These are phyloP conservation scores for Lasiosphaeriaceae sp. DNA, from an alignment of 495 filamentous ascomycete species.

Conservation along the genomic window DNA sequence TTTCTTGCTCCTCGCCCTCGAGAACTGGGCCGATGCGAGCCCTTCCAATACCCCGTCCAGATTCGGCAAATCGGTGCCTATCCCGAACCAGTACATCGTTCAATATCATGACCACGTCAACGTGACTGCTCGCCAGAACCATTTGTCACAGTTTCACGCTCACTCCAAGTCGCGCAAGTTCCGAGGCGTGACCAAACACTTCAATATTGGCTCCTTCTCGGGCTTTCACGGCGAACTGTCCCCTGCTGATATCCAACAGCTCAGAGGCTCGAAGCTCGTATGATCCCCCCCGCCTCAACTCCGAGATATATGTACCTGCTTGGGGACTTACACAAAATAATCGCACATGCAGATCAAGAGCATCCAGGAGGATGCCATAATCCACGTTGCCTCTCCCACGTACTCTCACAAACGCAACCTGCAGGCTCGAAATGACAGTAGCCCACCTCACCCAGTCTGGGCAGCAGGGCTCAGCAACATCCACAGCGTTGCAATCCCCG, in stretches of 20 bases:
- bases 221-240: conserved; percentile 9
- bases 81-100: conserved; percentile 15
- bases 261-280: conserved; percentile 4
- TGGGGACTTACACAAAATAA: too few relatives aligned
- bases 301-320: too few relatives aligned
- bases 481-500: conserved; percentile 1
- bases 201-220: conserved; percentile 8
- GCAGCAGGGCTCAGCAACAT: not conserved
- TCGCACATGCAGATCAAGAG: conserved; percentile 15
- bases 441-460: too few relatives aligned
- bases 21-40: not conserved
- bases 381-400: conserved; percentile 1
- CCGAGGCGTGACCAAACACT: conserved; percentile 2
- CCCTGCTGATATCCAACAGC: not conserved
- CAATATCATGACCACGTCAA: conserved; percentile 10
- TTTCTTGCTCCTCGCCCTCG: not conserved
- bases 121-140: not conserved
- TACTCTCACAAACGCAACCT: not conserved
- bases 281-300: not conserved
- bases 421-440: not conserved
- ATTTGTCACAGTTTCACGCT: not conserved
- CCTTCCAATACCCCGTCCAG: not conserved
- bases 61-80: conserved; percentile 4
- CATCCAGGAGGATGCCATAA: conserved; percentile 1
- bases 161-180: not conserved